Evolutionary conservation across 73 alveolate genomes (phyloP).

Genomic region (Paraurostyla sp.): DNA sequence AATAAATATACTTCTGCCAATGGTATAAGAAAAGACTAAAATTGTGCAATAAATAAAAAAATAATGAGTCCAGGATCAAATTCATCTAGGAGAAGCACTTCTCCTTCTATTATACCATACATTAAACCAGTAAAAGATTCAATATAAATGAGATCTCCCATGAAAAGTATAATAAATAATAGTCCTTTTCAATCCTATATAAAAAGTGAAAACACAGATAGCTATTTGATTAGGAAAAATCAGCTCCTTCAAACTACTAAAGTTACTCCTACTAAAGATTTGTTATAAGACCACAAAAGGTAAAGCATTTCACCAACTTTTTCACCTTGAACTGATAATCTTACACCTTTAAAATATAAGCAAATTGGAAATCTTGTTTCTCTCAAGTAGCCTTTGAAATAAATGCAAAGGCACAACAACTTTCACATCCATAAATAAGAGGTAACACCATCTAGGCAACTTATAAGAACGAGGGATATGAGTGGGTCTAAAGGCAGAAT

Average conservation of each 20-base stretch:
- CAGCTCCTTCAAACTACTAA: background rate
- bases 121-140: background rate
- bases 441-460: background rate
- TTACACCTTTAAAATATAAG: too few species aligned
- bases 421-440: background rate
- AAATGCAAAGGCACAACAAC: too few species aligned
- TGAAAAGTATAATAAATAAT: background rate
- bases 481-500: slow-evolving; percentile 48
- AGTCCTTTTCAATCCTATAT: too few species aligned
- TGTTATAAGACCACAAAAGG: background rate
- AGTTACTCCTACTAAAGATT: slow-evolving; percentile 2
- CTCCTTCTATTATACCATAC: background rate
- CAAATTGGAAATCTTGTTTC: too few species aligned
- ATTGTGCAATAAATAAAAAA: background rate
- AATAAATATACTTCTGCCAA: too few species aligned
- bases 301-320: too few species aligned
- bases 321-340: too few species aligned
- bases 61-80: background rate
- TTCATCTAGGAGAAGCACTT: background rate
- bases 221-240: too few species aligned
- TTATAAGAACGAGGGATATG: slow-evolving; percentile 9
- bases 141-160: background rate
- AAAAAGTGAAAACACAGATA: too few species aligned
- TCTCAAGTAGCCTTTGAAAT: too few species aligned
- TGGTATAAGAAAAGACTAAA: too few species aligned